phyloP scores from a whole-genome alignment of 805 yeast genomes.

The Monosporozyma unispora region DNA sequence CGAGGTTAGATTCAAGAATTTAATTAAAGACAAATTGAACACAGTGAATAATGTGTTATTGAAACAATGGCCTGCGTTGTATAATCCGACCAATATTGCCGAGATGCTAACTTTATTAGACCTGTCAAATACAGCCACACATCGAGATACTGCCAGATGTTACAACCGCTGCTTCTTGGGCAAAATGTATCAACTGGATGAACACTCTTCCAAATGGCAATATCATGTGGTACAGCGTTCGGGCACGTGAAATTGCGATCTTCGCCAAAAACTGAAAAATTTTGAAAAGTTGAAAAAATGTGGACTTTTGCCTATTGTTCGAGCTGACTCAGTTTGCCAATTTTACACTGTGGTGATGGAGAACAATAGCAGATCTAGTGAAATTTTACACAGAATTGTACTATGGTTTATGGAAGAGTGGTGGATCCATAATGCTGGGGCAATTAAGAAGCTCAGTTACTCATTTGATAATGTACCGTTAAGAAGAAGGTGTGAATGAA shows the following conservation, averaged over 20 bases:
- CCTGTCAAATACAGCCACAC: neutral
- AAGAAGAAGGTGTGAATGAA: neutral
- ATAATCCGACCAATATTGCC: neutral
- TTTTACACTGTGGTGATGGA: too few species aligned
- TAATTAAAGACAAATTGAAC: conserved; percentile 1
- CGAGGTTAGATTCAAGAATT: neutral
- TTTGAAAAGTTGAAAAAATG: too few species aligned
- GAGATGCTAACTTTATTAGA: neutral
- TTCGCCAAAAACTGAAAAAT: too few species aligned
- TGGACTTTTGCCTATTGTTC: neutral
- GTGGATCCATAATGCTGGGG: neutral
- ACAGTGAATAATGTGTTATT: neutral
- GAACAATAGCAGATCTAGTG: too few species aligned
- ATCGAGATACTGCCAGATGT: neutral
- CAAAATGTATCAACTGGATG: neutral
- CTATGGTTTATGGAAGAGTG: neutral
- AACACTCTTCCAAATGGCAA: too few species aligned
- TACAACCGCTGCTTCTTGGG: neutral
- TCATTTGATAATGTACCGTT: neutral
- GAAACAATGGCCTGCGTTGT: conserved; percentile 1
- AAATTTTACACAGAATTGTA: neutral
- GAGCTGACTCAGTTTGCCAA: neutral
- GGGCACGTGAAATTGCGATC: conserved; percentile 3
- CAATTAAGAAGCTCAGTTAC: neutral
- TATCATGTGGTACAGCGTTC: neutral